These are phyloP conservation scores for Yamagishiella unicocca DNA, from an alignment of 139 green algal genomes.

Conservation along the genomic window DNA sequence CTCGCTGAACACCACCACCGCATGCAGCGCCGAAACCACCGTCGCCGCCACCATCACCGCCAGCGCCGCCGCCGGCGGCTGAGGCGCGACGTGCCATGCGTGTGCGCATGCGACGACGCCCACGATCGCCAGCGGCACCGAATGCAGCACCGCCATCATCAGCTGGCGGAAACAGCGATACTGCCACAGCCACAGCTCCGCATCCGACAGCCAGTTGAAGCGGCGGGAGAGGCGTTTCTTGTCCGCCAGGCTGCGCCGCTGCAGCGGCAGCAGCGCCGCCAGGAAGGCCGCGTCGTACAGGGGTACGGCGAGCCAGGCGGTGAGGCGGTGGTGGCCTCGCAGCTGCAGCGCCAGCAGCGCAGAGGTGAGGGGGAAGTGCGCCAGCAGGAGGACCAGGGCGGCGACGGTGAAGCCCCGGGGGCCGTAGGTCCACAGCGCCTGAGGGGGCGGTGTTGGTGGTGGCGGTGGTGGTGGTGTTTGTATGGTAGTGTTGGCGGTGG, in stretches of 20 bases:
- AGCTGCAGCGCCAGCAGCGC: background rate
- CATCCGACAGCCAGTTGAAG: background rate
- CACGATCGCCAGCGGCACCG: background rate
- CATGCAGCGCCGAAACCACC: conserved; percentile 11
- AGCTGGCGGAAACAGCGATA: conserved; percentile 10
- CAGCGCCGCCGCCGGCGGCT: background rate
- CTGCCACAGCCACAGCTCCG: conserved; percentile 41
- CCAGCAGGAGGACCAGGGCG: background rate
- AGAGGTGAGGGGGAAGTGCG: conserved; percentile 1
- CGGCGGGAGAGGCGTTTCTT: background rate
- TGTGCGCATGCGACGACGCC: background rate
- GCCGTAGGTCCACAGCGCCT: conserved; percentile 12
- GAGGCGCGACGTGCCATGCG: background rate
- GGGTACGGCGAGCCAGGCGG: conserved; percentile 34
- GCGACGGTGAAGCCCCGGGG: background rate
- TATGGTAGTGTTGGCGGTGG: too few species aligned
- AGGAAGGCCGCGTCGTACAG: conserved; percentile 4
- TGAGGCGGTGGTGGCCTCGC: conserved; percentile 1
- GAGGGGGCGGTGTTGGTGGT: too few species aligned
- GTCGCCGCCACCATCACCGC: background rate
- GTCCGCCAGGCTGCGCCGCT: background rate
- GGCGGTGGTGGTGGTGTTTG: too few species aligned
- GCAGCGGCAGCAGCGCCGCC: conserved; percentile 18
- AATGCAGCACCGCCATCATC: background rate
- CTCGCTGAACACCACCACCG: background rate